A percentile compares a stretch with the other conserved stretches of the same genome.
These are phyloP conservation scores for Thraustotheca clavata DNA, from an alignment of 352 stramenopile genomes.

Conservation along the genomic window DNA sequence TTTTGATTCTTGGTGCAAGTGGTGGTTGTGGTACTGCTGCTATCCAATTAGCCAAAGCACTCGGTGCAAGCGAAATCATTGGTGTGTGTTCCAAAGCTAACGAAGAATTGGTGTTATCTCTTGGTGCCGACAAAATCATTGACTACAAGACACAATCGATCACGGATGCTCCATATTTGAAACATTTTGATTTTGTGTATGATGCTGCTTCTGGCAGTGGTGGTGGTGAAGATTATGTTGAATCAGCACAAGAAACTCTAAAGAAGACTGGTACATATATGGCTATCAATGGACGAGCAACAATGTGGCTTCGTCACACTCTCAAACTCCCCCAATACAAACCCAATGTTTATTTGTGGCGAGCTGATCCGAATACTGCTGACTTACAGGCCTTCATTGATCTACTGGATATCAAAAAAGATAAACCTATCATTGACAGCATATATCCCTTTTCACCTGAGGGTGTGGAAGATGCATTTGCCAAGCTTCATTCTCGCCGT, in stretches of 20 bases:
- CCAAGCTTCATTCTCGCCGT: slow-evolving; percentile 5
- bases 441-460: slow-evolving; percentile 3
- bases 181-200: slow-evolving; percentile 17
- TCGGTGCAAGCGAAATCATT: slow-evolving; percentile 31
- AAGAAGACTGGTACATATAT: slow-evolving; percentile 25
- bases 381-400: not conserved
- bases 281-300: slow-evolving; percentile 6
- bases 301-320: not conserved
- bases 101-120: slow-evolving; percentile 30
- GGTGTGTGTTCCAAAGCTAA: slow-evolving; percentile 43
- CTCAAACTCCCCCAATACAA: slow-evolving; percentile 14
- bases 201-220: not conserved
- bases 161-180: not conserved
- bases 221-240: slow-evolving; percentile 8
- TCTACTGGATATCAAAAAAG: not conserved
- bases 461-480: slow-evolving; percentile 15
- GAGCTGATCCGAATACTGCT: not conserved
- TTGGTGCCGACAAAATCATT: slow-evolving; percentile 28
- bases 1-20: slow-evolving; percentile 37
- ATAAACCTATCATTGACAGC: not conserved
- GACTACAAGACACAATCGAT: slow-evolving; percentile 30
- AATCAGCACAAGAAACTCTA: slow-evolving; percentile 17
- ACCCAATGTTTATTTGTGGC: not conserved
- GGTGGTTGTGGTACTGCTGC: slow-evolving; percentile 36
- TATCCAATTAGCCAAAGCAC: slow-evolving; percentile 30